Evolutionary conservation across 2,329 filamentous ascomycete species (phyloP), one percentile per base, ranked within the genome.

Genomic region (Fusarium succisae): DNA sequence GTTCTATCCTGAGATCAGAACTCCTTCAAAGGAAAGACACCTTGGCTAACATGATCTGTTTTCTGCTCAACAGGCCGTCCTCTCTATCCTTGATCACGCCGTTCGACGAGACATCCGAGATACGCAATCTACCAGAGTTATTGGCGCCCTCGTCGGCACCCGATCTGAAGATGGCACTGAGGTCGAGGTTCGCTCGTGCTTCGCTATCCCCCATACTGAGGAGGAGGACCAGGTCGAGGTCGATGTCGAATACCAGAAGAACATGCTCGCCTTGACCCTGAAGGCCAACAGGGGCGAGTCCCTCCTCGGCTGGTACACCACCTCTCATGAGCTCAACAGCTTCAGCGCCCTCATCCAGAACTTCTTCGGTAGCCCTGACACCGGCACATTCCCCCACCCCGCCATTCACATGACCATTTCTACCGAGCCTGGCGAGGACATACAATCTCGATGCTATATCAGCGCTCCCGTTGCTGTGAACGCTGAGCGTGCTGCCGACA

Each of bases 181-280:
- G 84, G 94, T 97, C 80, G 95, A 97, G 85, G 96, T 99, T 80
- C 92, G 94, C 82, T 97, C 94, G 81, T 96, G 94, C 87, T 99
- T 99, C 83, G 96, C 96, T 77, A 97, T 99, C 81, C 95, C 96
- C 77, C 96, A 99, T 87, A 98, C 96, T 78, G 96, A 99, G 87
- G 98, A 96, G 78, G 93, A 95, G 83, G 96, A 99, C 85, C 96
- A 99, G 86, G 96, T 99, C 80, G 96, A 99, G 86, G 96, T 99
- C 75, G 96, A 99, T 83, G 97, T 99, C 89, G 96, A 99, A 86
- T 99, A 98, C 86, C 96, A 99, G 87, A 98, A 98, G 90, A 95
- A 96, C 84, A 99, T 99, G 96, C 92, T 98, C 66, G 93, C 94
- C 69, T 88, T 99, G 79, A 96, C 98, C 83, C 91, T 98, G 78